Base-by-base conservation (phyloP, 345 rosid genomes). In the Hypericum androsaemum region DNA sequence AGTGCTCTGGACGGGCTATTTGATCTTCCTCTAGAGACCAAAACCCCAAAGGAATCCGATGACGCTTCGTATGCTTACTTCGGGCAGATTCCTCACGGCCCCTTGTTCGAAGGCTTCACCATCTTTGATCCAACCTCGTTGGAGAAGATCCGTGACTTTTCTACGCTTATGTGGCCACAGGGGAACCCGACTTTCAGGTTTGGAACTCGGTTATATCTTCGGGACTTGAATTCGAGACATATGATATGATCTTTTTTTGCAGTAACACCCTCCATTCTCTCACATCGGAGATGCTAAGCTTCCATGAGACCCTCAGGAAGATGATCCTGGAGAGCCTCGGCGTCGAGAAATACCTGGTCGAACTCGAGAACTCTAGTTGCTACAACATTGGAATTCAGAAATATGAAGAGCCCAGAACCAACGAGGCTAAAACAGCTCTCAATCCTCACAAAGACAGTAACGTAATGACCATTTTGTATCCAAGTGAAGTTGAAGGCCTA, bases 71-170 rank as follows among this genome's bases (percentile, higher is more conserved):
- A 74, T 52, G 86, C 82, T 13, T 84, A 84, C n/a, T 70, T 75
- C 0, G 86, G 82, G 39, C 83, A 69, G 41, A 74, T 73, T 59
- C 84, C 86, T 39, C 60, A 51, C 44, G 75, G 67, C 10, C 81
- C 94, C 13, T 43, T 81, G 12, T 77, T 54, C 5, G 94, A 84
- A 49, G 79, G 94, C 69, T 66, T 84, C 66, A 86, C 82, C 14
- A 77, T 81, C 54, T 82, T 77, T 16, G 77, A 70, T 13, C 64
- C 85, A 22, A 62, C 67, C 37, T 32, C 57, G 12, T 41, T 22
- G 6, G 69, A 50, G 9, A 66, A 71, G 43, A 80, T 81, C 3
- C 67, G 75, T 3, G 50, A 43, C 54, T 53, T 73, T 12, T 58
- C 79, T 5, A 9, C 54, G 40, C 56, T 7, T 5, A 41, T 81